These are phyloP conservation scores for Piper longum DNA, from an alignment of 164 flowering plant genomes.

Conservation along the genomic window DNA sequence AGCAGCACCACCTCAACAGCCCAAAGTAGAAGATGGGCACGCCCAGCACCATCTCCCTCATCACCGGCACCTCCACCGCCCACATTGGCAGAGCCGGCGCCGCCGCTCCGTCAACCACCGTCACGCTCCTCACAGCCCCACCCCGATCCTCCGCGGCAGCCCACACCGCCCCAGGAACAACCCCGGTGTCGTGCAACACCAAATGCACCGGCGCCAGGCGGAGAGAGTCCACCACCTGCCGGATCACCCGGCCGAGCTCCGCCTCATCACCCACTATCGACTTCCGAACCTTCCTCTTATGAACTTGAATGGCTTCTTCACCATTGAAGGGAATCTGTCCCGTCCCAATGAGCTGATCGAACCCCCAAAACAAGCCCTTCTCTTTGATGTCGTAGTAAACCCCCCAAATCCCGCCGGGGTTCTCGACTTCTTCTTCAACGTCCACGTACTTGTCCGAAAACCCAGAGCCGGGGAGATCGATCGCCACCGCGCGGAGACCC, in stretches of 20 bases:
- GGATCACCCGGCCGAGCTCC: conserved; percentile 55
- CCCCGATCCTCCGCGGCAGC: conserved; percentile 28
- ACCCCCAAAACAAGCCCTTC: conserved; percentile 89
- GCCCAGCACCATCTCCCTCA: conserved; percentile 52
- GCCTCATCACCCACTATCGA: conserved; percentile 41
- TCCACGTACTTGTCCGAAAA: conserved; percentile 54
- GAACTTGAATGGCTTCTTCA: conserved; percentile 14
- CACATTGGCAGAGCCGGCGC: conserved; percentile 52
- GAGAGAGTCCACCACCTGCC: conserved; percentile 61
- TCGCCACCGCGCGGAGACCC: conserved; percentile 46
- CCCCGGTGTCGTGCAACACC: conserved; percentile 75
- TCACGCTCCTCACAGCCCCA: conserved; percentile 41
- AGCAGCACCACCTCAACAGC: conserved; percentile 41
- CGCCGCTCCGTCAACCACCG: conserved; percentile 43
- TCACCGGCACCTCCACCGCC: conserved; percentile 37
- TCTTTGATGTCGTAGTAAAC: conserved; percentile 50
- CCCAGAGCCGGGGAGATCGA: conserved; percentile 89
- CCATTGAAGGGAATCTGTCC: conserved; percentile 68
- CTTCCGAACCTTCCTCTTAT: conserved; percentile 20
- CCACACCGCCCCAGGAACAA: conserved; percentile 55
- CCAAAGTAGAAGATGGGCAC: conserved; percentile 24
- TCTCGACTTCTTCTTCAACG: conserved; percentile 21
- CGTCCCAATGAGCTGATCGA: conserved; percentile 73
- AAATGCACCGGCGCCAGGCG: conserved; percentile 68
- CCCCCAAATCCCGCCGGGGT: conserved; percentile 29